Conservation (phyloP, 176 grass and related monocot genomes). For the Hordeum marinum region DNA sequence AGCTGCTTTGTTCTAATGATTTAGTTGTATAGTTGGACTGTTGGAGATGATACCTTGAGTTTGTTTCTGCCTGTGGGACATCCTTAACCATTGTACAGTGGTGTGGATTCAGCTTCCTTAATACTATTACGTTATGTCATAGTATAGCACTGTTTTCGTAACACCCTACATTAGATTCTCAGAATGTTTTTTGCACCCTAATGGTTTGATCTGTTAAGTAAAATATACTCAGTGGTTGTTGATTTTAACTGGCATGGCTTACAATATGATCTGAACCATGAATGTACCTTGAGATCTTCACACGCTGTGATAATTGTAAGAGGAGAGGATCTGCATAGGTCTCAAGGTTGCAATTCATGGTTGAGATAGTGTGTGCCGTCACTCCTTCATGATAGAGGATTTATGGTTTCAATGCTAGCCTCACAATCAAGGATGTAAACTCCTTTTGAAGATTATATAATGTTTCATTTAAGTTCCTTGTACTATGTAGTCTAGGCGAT, state of each 20-base stretch:
- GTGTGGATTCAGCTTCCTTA: not conserved
- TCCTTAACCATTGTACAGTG: constrained; percentile 13
- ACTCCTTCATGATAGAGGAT: not conserved
- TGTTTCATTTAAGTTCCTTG: not conserved
- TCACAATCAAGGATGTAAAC: not conserved
- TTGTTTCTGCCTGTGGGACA: not conserved
- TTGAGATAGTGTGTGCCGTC: not conserved
- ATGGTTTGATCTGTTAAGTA: constrained; percentile 7
- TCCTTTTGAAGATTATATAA: not conserved
- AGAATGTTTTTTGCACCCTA: not conserved
- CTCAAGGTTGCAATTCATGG: not conserved
- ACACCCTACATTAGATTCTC: not conserved
- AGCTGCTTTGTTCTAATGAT: not conserved
- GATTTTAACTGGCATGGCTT: not conserved
- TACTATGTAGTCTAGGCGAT: not conserved
- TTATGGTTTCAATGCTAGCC: no score
- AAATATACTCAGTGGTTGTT: not conserved
- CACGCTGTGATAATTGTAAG: not conserved
- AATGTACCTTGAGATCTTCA: not conserved
- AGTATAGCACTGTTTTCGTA: not conserved
- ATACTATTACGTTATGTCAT: constrained; percentile 9
- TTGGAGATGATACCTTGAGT: not conserved
- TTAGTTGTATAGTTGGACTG: not conserved
- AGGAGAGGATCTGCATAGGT: not conserved
- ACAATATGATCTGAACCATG: not conserved